phyloP scores from a whole-genome alignment of 2,329 filamentous ascomycete genomes.

The Ophiostoma sp. region DNA sequence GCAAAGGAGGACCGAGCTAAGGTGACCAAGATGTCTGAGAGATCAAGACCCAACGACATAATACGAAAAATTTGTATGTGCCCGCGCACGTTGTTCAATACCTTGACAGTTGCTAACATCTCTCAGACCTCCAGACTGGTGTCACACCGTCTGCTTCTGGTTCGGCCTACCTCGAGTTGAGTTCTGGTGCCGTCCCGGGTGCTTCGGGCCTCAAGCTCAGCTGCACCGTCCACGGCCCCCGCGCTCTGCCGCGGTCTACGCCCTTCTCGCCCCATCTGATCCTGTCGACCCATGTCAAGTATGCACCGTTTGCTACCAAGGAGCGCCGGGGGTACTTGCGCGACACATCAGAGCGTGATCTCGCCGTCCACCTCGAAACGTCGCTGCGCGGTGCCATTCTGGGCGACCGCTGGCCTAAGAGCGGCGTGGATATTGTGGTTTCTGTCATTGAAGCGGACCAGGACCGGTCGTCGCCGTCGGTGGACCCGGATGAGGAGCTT shows the following conservation, averaged over 20 bases:
- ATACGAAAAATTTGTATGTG: conserved; percentile 83
- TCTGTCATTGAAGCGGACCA: conserved; percentile 94
- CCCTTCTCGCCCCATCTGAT: conserved; percentile 92
- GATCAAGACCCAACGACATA: conserved; percentile 64
- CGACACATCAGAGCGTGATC: conserved; percentile 81
- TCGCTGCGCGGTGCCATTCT: conserved; percentile 87
- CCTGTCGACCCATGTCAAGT: conserved; percentile 91
- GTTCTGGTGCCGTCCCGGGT: conserved; percentile 45
- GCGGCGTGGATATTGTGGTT: conserved; percentile 90
- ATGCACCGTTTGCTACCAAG: conserved; percentile 87
- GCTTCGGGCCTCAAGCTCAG: conserved; percentile 76
- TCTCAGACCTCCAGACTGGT: conserved; percentile 80
- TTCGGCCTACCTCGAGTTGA: conserved; percentile 32
- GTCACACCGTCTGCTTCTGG: conserved; percentile 91
- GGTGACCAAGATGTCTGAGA: conserved; percentile 44
- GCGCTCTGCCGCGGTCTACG: conserved; percentile 83
- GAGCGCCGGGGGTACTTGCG: conserved; percentile 81
- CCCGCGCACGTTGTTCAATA: not conserved
- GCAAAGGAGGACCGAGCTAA: conserved; percentile 42
- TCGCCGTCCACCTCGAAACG: conserved; percentile 88
- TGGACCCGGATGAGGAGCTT: conserved; percentile 56
- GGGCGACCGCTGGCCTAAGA: conserved; percentile 97
- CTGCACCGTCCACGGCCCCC: conserved; percentile 90
- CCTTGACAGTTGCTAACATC: not conserved
- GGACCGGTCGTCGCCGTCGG: conserved; percentile 56